Evolutionary conservation across 2,329 filamentous ascomycete genomes (phyloP), one percentile per base, ranked within the genome.

Genomic region (Rasamsonia emersonii): DNA sequence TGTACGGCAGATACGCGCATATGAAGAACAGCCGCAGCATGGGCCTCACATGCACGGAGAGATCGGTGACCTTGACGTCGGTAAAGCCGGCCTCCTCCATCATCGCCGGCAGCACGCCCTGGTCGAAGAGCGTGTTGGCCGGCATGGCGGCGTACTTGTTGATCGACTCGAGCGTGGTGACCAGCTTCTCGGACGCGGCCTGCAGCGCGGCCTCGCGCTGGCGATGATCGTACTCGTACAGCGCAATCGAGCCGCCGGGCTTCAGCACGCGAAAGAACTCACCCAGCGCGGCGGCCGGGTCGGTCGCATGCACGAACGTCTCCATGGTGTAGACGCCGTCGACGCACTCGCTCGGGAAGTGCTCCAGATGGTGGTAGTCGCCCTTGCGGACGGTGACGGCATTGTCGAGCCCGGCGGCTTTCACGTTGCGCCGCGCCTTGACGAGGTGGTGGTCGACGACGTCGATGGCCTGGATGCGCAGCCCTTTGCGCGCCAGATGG

Each of bases 261-360:
- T 54, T 52, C 4, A 73, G 48, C 1, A 71, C 40, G 9, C 68
- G 62, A 44, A 56, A 61, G 49, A 73, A 72, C 11, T 64, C 63
- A 4, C 39, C 41, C 2, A 71, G 50, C 2, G 64, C 70, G 5
- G 46, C 49, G 24, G 56, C 40, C 0, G 66, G 62, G 23, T 72
- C 59, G 1, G 62, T 67, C 1, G 70, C 67, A 42, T 75, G 70
- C 0, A 72, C 69, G 28, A 75, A 62, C 0, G 69, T 71, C 47
- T 75, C 68, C 63, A 73, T 69, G 0, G 70, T 73, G 45, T 73
- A 75, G 17, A 68, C 51, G 3, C 69, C 70, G 33, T 75, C 68
- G 24, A 68, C 61, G 0, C 56, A 63, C 3, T 42, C 48, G 16
- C 52, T 41, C 0, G 41, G 33, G 14, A 72, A 50, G 4, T 40